These are phyloP conservation scores for Rutstroemia sp. DNA, from an alignment of 2,329 filamentous ascomycete species.

Conservation along the genomic window DNA sequence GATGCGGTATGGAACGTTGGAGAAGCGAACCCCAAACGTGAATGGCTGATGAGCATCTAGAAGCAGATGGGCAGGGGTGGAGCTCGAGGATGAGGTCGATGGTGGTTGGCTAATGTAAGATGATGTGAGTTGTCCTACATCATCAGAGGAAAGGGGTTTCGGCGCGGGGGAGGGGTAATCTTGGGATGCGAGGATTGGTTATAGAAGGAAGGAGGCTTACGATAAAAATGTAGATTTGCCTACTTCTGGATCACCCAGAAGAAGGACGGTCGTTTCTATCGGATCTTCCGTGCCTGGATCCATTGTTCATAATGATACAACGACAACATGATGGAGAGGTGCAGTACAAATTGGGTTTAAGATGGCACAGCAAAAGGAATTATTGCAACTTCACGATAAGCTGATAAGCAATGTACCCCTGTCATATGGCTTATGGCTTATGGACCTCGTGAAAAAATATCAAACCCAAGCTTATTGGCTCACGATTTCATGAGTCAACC, in stretches of 20 bases:
- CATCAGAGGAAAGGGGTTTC: constrained; percentile 26
- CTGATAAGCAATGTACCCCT: constrained; percentile 7
- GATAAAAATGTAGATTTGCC: constrained; percentile 57
- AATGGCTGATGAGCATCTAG: constrained; percentile 54
- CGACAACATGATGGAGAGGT: background rate
- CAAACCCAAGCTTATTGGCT: background rate
- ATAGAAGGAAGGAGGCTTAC: constrained; percentile 34
- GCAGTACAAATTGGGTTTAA: too few species aligned
- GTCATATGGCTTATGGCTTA: background rate
- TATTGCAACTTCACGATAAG: constrained; percentile 1
- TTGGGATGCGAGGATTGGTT: background rate
- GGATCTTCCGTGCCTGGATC: constrained; percentile 27
- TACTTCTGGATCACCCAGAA: constrained; percentile 52
- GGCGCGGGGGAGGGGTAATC: background rate
- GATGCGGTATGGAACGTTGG: constrained; percentile 41
- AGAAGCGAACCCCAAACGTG: constrained; percentile 45
- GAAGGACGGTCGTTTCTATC: constrained; percentile 43
- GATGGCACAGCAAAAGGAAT: too few species aligned
- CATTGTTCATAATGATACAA: constrained; percentile 14
- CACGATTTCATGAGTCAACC: constrained; percentile 1
- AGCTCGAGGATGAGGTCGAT: constrained; percentile 13
- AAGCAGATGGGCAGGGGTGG: constrained; percentile 33
- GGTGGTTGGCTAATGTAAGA: constrained; percentile 25
- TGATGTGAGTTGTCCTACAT: constrained; percentile 26
- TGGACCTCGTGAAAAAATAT: background rate